Evolutionary conservation across 805 yeast species (phyloP), one percentile per base, ranked within the genome.

Genomic region (Candida sithepensis): DNA sequence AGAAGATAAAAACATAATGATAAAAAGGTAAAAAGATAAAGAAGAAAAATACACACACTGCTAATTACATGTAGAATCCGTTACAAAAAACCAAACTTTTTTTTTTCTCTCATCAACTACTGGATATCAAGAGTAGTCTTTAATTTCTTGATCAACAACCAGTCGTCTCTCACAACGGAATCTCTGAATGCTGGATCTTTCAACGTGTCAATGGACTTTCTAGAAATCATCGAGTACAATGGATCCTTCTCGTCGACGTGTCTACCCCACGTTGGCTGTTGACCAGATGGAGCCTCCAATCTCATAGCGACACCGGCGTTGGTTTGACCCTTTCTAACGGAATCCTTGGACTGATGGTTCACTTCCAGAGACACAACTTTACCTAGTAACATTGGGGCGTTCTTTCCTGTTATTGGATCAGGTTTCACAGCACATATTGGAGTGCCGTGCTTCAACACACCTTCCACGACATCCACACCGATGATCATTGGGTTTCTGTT

Each of bases 271-370:
- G 88, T 84, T 46, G 99, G 98, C 72, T 90, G 96, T 55, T 88
- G 92, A 49, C 86, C 77, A 39, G 96, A 86, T 55, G 96, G 91
- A 60, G 88, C 85, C 48, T 94, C 99, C 63, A 94, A 77, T 75
- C 99, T 84, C 86, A 94, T 88, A 53, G 99, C 99, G 54, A 92
- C 98, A 80, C 99, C 99, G 23, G 96, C 97, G 58, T 86, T 80
- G 12, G 98, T 88, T 70, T 88, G 96, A 41, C 97, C 97, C 78
- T 88, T 94, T 73, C 89, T 87, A 41, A 91, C 96, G 26, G 73
- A 68, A 47, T 80, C 87, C 24, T 74, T 77, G 32, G 96, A 72
- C 69, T 88, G 88, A 74, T 94, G 99, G 71, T 92, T 95, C 44
- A 94, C 96, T 73, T 94, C 98, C 67, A 94, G 75, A n/a, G 97